Base-by-base conservation (phyloP, 164 flowering plant species). In the Brasenia schreberi region DNA sequence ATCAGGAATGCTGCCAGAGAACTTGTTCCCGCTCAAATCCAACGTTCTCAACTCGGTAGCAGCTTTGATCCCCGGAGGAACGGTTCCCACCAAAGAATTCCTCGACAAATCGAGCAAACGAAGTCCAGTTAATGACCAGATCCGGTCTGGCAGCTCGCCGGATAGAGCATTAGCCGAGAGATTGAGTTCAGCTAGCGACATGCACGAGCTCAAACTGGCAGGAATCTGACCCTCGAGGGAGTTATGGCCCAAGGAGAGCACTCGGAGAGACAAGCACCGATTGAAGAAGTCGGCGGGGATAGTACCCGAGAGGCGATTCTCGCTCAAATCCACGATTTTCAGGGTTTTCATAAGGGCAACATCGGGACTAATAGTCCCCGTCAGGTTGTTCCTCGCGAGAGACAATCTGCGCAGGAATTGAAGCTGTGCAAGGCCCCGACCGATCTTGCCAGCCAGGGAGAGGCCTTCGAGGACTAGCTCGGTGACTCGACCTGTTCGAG, bases 381-480 rank as follows among this genome's bases (percentile, higher is more conserved):
- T 81, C 52, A 95, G 79, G 67, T 85, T 85, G 83, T 92, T 95
- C 14, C 73, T 86, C 0, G 88, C 65, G 3, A 93, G 78, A 2
- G 94, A 84, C n/a, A 93, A 74, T 74, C 77, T 81, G 1, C 79
- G 75, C 5, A 93, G 84, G 65, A 71, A 87, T 65, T 82, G 79
- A 69, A 93, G 76, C 71, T 73, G 83, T 18, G 88, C 66, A 1
- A 90, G 81, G 5, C 98, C 96, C 53, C 87, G 74, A 18, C 97
- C 88, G 7, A 93, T 73, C 66, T 76, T 70, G 3, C 98, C 98
- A 3, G 96, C 84, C 12, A 90, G 86, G 9, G 82, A 77, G 65
- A 88, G 83, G 0, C 88, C 92, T 59, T 90, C 90, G 5, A 93
- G 94, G 49, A 74, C 75, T 43, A 93, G 83, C 72, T 88, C 94